phyloP scores from a whole-genome alignment of 208 protist species.

The Novymonas esmeraldas region DNA sequence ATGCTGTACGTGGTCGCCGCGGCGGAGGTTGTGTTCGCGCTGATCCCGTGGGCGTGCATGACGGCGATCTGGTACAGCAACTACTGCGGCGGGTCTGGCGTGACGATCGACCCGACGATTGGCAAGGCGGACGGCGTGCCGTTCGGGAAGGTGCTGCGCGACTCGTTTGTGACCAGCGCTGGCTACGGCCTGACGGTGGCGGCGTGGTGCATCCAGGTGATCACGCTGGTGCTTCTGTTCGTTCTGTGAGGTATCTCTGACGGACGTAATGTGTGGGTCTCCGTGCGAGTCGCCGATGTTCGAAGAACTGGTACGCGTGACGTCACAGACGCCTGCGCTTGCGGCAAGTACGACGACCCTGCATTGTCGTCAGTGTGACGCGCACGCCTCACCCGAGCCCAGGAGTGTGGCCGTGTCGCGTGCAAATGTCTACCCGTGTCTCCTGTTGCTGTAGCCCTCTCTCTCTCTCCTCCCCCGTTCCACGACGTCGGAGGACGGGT shows the following conservation, averaged over 20 bases:
- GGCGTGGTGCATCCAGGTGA: constrained; percentile 47
- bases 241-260: not conserved
- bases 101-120: constrained; percentile 4
- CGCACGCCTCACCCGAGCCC: too few relatives aligned
- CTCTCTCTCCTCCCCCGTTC: not conserved
- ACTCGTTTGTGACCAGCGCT: constrained; percentile 41
- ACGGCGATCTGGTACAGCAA: constrained; percentile 41
- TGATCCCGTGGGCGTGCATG: constrained; percentile 66
- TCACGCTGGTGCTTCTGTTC: constrained; percentile 36
- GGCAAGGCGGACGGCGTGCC: constrained; percentile 34
- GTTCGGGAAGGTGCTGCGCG: constrained; percentile 27
- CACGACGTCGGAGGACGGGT: too few relatives aligned
- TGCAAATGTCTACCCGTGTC: too few relatives aligned
- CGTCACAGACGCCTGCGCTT: too few relatives aligned
- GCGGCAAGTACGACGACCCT: too few relatives aligned
- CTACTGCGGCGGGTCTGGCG: constrained; percentile 30
- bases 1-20: constrained; percentile 31
- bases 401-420: too few relatives aligned
- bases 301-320: too few relatives aligned
- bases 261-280: too few relatives aligned
- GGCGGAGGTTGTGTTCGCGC: constrained; percentile 22
- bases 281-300: too few relatives aligned
- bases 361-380: too few relatives aligned
- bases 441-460: too few relatives aligned
- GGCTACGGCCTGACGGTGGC: constrained; percentile 45